Base-by-base conservation (phyloP, 2,329 filamentous ascomycete species). In the Nigrospora oryzae region DNA sequence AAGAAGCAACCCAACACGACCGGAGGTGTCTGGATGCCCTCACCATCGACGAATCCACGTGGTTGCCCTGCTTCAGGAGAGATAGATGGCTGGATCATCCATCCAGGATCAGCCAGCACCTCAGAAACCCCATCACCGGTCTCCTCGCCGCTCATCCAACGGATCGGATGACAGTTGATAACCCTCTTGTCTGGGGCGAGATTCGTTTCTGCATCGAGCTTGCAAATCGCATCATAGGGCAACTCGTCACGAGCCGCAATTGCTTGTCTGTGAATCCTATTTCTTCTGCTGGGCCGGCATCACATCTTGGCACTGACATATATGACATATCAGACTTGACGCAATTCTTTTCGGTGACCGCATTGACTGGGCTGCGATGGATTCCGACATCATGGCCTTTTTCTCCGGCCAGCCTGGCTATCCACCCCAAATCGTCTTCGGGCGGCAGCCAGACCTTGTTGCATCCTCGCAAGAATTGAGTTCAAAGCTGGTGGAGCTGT, bases 101-200 rank as follows among this genome's bases (percentile, higher is more conserved):
- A 28, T 7, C 23, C 23, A 28, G 23, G 2, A 10, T 28, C 23
- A 10, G 23, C 23, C 4, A 28, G 23, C 23, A 28, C 8, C 23
- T 28, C 23, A 6, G 23, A 10, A 28, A 28, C 23, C 23, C 23
- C 23, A 28, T 28, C 23, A 10, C 23, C 23, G 23, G 23, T 28
- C 23, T 28, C 23, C 23, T 28, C 23, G 10, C 2, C 14, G 19
- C 36, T n/a, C 46, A 43, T 13, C 5, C 31, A 8, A 31, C 32
- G 30, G 11, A 38, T 11, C 46, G 46, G 46, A 43, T 43, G 46
- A 46, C 46, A 1, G 46, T 46, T 11, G 46, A 48, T 34, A 48
- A 48, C 23, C 32, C 30, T 5, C 16, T 33, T 23, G 44, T 48
- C 14, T 48, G 46, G 46, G 33, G 17, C 10, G 19, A 43, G 2